Base-by-base conservation (phyloP, 352 stramenopile species). In the Elongisporangium anandrum region DNA sequence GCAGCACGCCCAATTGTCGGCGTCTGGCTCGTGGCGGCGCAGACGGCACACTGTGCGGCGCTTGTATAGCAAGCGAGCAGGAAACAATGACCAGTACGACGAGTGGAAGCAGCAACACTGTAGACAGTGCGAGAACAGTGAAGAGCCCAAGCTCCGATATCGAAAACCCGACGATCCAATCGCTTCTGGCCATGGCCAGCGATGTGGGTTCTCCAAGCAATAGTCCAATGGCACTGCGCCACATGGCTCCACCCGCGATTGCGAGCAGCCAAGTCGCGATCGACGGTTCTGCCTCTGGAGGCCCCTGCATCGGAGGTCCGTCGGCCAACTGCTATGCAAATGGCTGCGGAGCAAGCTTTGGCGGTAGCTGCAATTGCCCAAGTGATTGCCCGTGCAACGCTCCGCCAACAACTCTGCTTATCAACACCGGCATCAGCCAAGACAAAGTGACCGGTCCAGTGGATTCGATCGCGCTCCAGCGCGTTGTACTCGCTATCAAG, bases 321-420 rank as follows among this genome's bases (percentile, higher is more conserved):
- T 47, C 81, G 15, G 75, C 70, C 12, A 88, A 74, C 48, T 90
- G 79, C 51, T 68, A 90, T 19, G 69, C 88, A 16, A 92, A 88
- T 49, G 82, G 82, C 15, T 92, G 82, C 20, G 63, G 76, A 4
- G 68, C 77, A 19, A 87, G 78, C 58, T 92, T 82, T 66, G 82
- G 82, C 9, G 76, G 78, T 3, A 48, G 61, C 12, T 92, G 82
- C 55, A 92, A 88, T 52, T 92, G 82, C 65, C 65, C 68, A 47
- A 59, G 56, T 2, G 62, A 72, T 13, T 92, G 82, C 45, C 73
- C 59, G 0, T 91, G 81, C 65, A 81, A 76, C 45, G 41, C 20
- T 53, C 4, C 49, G 69, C 64, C 41, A 52, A 16, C 56, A 26
- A 57, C 52, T 10, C 34, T 45, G 17, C 17, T 17, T 12, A 4